These are phyloP conservation scores for Epicoccum nigrum DNA, from an alignment of 2,329 filamentous ascomycete species.

Conservation along the genomic window DNA sequence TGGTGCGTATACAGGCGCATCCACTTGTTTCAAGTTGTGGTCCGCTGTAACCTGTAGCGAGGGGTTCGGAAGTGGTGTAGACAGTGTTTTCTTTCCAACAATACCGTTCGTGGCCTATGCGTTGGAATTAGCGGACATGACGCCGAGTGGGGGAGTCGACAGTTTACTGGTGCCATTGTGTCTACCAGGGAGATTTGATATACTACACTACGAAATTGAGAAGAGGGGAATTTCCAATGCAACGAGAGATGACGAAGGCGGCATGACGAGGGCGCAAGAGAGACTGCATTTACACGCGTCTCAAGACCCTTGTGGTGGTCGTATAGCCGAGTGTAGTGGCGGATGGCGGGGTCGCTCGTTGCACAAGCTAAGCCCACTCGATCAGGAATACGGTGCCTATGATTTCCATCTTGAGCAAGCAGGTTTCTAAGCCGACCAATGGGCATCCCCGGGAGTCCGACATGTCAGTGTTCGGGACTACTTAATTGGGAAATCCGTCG, in stretches of 20 bases:
- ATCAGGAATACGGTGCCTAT: conserved; percentile 6
- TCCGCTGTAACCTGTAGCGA: conserved; percentile 66
- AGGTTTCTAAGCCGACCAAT: neutral
- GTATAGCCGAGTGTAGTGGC: conserved; percentile 11
- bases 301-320: neutral
- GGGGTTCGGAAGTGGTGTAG: conserved; percentile 54
- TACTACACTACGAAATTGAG: neutral
- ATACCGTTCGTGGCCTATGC: conserved; percentile 19
- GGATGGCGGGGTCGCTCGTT: neutral
- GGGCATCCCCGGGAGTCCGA: conserved; percentile 4
- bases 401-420: neutral
- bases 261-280: neutral
- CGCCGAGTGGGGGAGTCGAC: conserved; percentile 1
- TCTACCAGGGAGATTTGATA: neutral
- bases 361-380: neutral
- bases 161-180: conserved; percentile 29
- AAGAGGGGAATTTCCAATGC: neutral
- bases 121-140: conserved; percentile 7
- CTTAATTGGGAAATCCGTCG: conserved; percentile 5
- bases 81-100: conserved; percentile 21
- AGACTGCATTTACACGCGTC: neutral
- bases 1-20: conserved; percentile 64
- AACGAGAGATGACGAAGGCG: neutral
- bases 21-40: conserved; percentile 62
- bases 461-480: neutral